Conservation (phyloP, 805 yeast genomes). For the Saturnispora halmiae region DNA sequence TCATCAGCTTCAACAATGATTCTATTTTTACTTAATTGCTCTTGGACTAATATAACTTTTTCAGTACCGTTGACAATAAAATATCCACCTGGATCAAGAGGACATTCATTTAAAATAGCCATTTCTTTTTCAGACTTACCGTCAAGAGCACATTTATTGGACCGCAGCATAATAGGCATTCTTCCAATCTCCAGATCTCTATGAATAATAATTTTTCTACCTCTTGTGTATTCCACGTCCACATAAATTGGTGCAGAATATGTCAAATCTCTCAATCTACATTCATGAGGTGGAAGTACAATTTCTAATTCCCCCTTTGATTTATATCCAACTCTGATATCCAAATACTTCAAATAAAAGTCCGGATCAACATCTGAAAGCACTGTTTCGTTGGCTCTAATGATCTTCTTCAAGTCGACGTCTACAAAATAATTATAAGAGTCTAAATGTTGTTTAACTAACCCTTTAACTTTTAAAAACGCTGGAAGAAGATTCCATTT, state of each 20-base stretch:
- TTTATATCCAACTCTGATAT: conserved; percentile 82
- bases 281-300: conserved; percentile 83
- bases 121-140: conserved; percentile 72
- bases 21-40: conserved; percentile 92
- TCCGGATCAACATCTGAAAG: conserved; percentile 96
- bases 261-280: conserved; percentile 87
- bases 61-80: conserved; percentile 97
- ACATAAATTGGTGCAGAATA: conserved; percentile 94
- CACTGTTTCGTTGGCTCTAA: conserved; percentile 80
- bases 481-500: conserved; percentile 97
- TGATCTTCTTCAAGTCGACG: conserved; percentile 83
- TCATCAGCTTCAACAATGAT: conserved; percentile 97
- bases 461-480: conserved; percentile 86
- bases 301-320: conserved; percentile 47
- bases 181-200: conserved; percentile 90
- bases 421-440: conserved; percentile 97
- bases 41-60: conserved; percentile 93
- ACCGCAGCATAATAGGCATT: conserved; percentile 97
- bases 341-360: conserved; percentile 85
- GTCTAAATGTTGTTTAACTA: conserved; percentile 94
- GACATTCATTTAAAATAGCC: conserved; percentile 90
- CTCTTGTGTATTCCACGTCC: conserved; percentile 95
- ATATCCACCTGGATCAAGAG: conserved; percentile 97
- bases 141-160: conserved; percentile 80
- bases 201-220: conserved; percentile 82